Base-by-base conservation (phyloP, 1,284 basidiomycete species). In the Ganoderma leucocontextum region DNA sequence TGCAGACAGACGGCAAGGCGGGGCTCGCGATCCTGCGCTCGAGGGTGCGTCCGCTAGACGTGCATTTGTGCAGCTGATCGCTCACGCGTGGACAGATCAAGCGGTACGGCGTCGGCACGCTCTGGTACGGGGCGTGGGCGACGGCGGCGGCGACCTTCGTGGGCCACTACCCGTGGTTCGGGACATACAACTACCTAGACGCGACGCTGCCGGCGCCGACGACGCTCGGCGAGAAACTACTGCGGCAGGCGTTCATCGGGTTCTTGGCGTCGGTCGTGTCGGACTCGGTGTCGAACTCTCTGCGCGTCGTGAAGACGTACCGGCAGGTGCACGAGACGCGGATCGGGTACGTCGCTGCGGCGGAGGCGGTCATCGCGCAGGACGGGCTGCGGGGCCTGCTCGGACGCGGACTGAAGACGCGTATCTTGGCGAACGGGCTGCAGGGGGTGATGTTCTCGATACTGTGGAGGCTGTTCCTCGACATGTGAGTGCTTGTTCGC, bases 261-360 rank as follows among this genome's bases (percentile, higher is more conserved):
- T 97, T 97, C 78, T 84, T 82, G 52, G 93, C 95, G 0, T 94
- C 93, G 2, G 83, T 96, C 62, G 84, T 91, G 4, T 95, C 93
- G 12, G 95, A 97, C 76, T 92, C 90, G 0, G 77, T 93, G 58
- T 94, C 92, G 63, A 97, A 97, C 82, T 95, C 91, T 6, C 82
- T 97, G 1, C 88, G 94, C n/a, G 95, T 97, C 4, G 82, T 97
- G 75, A 97, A 97, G 85, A 97, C 95, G 0, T 97, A 96, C 80
- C 84, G 95, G 19, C 95, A 97, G 78, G 94, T 95, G 19, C 90
- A 95, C 77, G 90, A 91, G 69, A 89, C 88, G 3, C 85, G 89
- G 41, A 90, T 97, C 17, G 88, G 91, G 2, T 97, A 97, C 77
- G 59, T 82, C 6, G 87, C 89, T 64, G 91, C 92, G 1, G 93